Base-by-base conservation (phyloP, 73 alveolate species). In the Paramecium sexaurelia region DNA sequence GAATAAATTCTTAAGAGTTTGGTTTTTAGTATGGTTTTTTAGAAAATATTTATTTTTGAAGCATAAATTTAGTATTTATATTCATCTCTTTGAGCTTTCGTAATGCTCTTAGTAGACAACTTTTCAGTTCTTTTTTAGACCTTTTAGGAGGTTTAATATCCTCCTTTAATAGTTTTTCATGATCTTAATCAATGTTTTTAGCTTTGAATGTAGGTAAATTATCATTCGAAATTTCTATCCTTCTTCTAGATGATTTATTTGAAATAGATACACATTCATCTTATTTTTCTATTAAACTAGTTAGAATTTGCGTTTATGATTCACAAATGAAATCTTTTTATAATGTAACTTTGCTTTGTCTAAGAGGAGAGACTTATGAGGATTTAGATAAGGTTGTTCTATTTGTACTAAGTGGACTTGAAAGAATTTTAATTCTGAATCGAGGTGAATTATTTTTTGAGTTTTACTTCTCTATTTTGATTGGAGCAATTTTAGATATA, bases 21-120 rank as follows among this genome's bases (percentile, higher is more conserved):
- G 39, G 56, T 37, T 35, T 73, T 73, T 73, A 3, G 35, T 73
- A 73, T 29, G 87, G 87, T 19, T 73, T 73, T 9, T 73, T 73
- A 11, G 87, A 73, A 24, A 73, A 73, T 19, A 73, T 41, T 73
- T 37, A 29, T 13, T 73, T 35, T 73, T 73, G 19, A 4, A 73
- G 27, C 83, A 66, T 66, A 4, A 32, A 22, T 66, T 66, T 32
- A 1, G 83, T 26, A 66, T 66, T 32, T 10, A 66, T 66, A 22
- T 66, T 66, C 83, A 66, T 66, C 13, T 66, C 83, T 15, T 66
- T 66, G 20, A 66, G 43, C 10, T 66, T 66, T 29, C 43, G 10
- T 26, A 66, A 66, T 7, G 83, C 37, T 66, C 83, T 66, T 66
- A 66, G 24, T 66, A 66, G 24, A 11, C 37, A 29, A 15, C 43